phyloP scores from a whole-genome alignment of 208 protist genomes.

The Trypanosoma mega region DNA sequence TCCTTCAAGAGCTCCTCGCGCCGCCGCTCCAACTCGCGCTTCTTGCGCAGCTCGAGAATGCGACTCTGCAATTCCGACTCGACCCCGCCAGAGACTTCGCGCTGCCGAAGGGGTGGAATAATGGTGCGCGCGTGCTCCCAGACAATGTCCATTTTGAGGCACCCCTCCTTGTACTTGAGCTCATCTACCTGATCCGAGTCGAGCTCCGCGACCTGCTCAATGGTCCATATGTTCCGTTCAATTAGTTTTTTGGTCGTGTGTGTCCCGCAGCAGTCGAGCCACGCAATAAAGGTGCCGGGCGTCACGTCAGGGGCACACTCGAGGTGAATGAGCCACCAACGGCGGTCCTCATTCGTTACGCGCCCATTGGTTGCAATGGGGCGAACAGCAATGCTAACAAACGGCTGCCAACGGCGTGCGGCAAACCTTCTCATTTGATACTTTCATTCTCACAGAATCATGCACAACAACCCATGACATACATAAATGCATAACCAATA shows the following conservation, averaged over 20 bases:
- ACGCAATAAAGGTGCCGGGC: constrained; percentile 80
- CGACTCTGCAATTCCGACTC: constrained; percentile 81
- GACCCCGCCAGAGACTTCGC: constrained; percentile 60
- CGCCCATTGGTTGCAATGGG: constrained; percentile 62
- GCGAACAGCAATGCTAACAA: not conserved
- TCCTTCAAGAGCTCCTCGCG: constrained; percentile 66
- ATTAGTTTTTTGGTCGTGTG: constrained; percentile 91
- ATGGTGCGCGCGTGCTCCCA: constrained; percentile 90
- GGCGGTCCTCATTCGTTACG: constrained; percentile 84
- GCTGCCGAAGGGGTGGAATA: constrained; percentile 66
- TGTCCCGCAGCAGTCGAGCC: constrained; percentile 87
- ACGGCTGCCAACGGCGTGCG: not conserved
- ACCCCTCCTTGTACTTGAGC: constrained; percentile 88
- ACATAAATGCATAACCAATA: not conserved
- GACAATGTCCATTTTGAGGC: constrained; percentile 86
- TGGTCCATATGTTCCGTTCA: constrained; percentile 89
- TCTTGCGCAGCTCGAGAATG: constrained; percentile 84
- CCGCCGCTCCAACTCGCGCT: constrained; percentile 80
- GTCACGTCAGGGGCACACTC: constrained; percentile 85
- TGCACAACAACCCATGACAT: not conserved
- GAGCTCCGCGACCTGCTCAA: constrained; percentile 81
- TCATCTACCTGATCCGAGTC: constrained; percentile 86
- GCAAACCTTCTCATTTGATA: constrained; percentile 11
- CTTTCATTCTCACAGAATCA: not conserved
- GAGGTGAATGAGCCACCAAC: constrained; percentile 88